Evolutionary conservation across 805 yeast genomes (phyloP), one percentile per base, ranked within the genome.

Genomic region (Kodamaea kakaduensis): DNA sequence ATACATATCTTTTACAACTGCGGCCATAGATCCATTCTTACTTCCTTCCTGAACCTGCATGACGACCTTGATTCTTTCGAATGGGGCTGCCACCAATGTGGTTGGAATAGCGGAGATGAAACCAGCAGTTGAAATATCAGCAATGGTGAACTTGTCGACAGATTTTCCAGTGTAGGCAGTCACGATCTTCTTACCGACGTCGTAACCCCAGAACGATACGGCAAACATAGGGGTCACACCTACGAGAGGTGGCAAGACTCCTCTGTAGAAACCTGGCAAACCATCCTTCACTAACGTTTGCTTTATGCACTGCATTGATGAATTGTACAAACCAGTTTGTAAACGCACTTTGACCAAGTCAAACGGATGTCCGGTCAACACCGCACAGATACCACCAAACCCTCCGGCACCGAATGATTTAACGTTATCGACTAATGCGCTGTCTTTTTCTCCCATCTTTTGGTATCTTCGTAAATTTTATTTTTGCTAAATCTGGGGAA

Each of bases 201-300:
- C 97, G 60, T 93, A 90, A 53, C 97, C 97, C 97, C 98, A 90
- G 67, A 90, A 90, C 2, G 95, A 84, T 16, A 93, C 93, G 2
- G 97, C 97, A 68, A 93, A 93, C 85, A 90, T 93, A 18, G 98
- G 98, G 0, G 97, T 93, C 15, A 90, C 97, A 16, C 98, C 98
- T n/a, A 85, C 56, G 34, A 90, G 64, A 3, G 98, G 98, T 9
- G 97, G 96, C 9, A 84, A 70, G 20, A 93, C 97, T 40, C 98
- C 98, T 53, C 95, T 71, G 61, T 90, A 90, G 45, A 90, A 77
- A 1, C 97, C 97, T 17, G 69, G 45, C 3, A 78, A 75, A 0
- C 96, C 95, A 43, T 83, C 87, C 17, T 72, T 71, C n/a, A 73
- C 73, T 23, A 90, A 43, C 3, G 94, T 88, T 21, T 71, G 72